phyloP scores from a whole-genome alignment of 495 filamentous ascomycete genomes.

The Monascus purpureus region DNA sequence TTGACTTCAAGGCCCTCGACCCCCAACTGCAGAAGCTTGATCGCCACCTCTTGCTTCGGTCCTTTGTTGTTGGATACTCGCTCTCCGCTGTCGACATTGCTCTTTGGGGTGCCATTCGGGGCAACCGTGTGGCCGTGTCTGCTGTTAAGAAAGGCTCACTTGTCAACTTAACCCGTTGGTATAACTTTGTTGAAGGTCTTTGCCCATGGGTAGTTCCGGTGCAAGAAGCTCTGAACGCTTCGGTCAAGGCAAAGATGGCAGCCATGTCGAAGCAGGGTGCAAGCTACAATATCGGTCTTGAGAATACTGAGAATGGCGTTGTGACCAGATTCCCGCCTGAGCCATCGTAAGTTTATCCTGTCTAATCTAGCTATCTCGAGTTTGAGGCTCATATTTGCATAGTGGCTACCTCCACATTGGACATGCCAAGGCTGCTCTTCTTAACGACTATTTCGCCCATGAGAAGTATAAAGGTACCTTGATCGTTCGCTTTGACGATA shows the following conservation, averaged over 20 bases:
- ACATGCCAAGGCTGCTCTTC: slow-evolving; percentile 81
- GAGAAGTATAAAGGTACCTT: slow-evolving; percentile 75
- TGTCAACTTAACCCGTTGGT: slow-evolving; percentile 77
- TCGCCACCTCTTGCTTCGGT: slow-evolving; percentile 72
- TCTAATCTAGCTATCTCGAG: not conserved
- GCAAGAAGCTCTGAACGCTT: slow-evolving; percentile 46
- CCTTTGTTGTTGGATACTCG: slow-evolving; percentile 71
- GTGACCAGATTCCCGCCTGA: slow-evolving; percentile 91
- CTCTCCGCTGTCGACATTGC: slow-evolving; percentile 67
- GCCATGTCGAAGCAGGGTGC: slow-evolving; percentile 70
- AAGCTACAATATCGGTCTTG: slow-evolving; percentile 81
- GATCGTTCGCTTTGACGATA: slow-evolving; percentile 63
- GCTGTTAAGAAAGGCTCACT: slow-evolving; percentile 67
- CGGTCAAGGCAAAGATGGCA: slow-evolving; percentile 47
- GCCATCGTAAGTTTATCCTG: slow-evolving; percentile 53
- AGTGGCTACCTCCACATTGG: slow-evolving; percentile 87
- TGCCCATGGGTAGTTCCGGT: slow-evolving; percentile 44
- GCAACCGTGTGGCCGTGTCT: slow-evolving; percentile 70
- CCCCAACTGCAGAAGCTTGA: slow-evolving; percentile 64
- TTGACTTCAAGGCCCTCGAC: slow-evolving; percentile 72
- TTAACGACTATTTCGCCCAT: slow-evolving; percentile 91
- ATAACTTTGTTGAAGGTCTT: slow-evolving; percentile 67
- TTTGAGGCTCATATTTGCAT: slow-evolving; percentile 4
- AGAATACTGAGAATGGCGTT: slow-evolving; percentile 80
- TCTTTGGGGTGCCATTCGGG: slow-evolving; percentile 73